A percentile compares a stretch with the other conserved stretches of the same genome.
Conservation (phyloP, 805 yeast species). For the Candida patagonica region DNA sequence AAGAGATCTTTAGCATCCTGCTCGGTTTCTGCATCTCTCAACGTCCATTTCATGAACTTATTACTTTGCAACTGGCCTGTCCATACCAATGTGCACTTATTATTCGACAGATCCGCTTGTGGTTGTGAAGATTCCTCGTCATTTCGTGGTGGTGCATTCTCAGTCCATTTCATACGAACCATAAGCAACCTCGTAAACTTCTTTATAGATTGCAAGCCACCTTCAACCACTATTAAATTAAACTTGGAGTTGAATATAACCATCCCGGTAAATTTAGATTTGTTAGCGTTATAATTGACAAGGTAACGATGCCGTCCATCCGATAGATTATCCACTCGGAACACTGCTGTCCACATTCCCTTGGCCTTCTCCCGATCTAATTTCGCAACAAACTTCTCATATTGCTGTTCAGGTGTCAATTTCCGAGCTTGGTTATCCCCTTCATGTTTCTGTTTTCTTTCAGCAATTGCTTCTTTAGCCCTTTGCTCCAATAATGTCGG, state of each 20-base stretch:
- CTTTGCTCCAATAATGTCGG: conserved; percentile 78
- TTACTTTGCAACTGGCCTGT: conserved; percentile 51
- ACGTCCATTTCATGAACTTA: conserved; percentile 62
- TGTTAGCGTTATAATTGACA: conserved; percentile 73
- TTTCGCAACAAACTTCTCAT: conserved; percentile 40
- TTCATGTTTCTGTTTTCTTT: conserved; percentile 51
- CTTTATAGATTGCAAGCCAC: conserved; percentile 52
- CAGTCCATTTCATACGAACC: conserved; percentile 63
- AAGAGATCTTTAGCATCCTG: conserved; percentile 44
- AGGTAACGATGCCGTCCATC: conserved; percentile 66
- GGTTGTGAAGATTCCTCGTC: conserved; percentile 14
- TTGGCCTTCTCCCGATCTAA: conserved; percentile 39
- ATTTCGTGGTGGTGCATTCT: conserved; percentile 31
- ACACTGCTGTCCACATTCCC: conserved; percentile 53
- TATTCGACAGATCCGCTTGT: conserved; percentile 31
- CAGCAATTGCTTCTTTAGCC: conserved; percentile 60
- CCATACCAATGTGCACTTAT: conserved; percentile 52
- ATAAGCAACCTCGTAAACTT: conserved; percentile 54
- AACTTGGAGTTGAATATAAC: conserved; percentile 28
- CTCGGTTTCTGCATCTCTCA: conserved; percentile 43
- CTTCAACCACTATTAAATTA: conserved; percentile 64
- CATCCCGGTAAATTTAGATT: conserved; percentile 57
- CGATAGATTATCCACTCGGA: conserved; percentile 41
- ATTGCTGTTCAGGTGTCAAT: conserved; percentile 47
- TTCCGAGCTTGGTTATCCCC: conserved; percentile 53